Base-by-base conservation (phyloP, 2,329 filamentous ascomycete genomes). In the Venturia carpophila region DNA sequence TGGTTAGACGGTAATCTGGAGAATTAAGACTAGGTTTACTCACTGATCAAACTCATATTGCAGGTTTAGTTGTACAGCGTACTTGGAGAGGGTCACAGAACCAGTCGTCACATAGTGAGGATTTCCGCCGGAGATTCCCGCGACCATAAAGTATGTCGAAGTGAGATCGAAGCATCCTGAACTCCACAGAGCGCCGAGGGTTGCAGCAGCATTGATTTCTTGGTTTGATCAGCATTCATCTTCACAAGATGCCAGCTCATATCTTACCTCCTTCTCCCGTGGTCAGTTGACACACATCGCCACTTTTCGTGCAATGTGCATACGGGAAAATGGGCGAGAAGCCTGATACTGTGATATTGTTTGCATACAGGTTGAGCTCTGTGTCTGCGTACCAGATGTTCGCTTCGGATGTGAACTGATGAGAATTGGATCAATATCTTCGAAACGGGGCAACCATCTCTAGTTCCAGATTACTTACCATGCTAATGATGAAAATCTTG, bases 11-110 rank as follows among this genome's bases (percentile, higher is more conserved):
- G 5, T 19, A 6, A 34, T 5, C 7, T 24, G 24, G 9, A 27
- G 11, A 4, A 4, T 15, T 11, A 10, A 9, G 30, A 11, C 15
- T n/a, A 15, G 30, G n/a, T 9, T n/a, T 17, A 37, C 19, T n/a
- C 88, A 83, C 1, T 83, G 77, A 69, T 91, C 88, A 67, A 92
- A 84, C 74, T 92, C 89, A 68, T 91, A 89, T 73, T 92, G 88
- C 64, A 91, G 78, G 0, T 86, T 87, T 2, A 91, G 87, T 71
- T 92, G 89, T 5, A 92, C 82, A 0, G 87, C 84, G 71, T 86
- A 92, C 30, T 84, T 82, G 45, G 86, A 82, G 64, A 92, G 83
- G 0, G 87, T 86, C 0, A 90, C 87, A 55, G 83, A 82, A 55
- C 83, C 84, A 4, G 89, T 79, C 0, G 88, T 90, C 24, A 81